Base-by-base conservation (phyloP, 2,329 filamentous ascomycete genomes). In the Coniosporium uncinatum region DNA sequence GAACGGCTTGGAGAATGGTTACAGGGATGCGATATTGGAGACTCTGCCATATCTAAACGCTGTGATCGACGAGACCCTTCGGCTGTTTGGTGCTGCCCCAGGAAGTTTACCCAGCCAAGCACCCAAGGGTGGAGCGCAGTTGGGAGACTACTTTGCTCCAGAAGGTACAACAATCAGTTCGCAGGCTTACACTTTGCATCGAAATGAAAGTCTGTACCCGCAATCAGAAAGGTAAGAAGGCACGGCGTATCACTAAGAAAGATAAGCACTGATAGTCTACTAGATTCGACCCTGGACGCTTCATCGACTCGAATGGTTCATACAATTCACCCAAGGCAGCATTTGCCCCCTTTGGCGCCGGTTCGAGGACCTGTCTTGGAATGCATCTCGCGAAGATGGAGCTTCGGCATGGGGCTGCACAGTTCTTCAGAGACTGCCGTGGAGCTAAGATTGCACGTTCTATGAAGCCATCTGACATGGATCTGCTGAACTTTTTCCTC, bases 271-370 rank as follows among this genome's bases (percentile, higher is more conserved):
- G 14, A 18, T 13, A 27, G 31, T 5, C 19, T 4, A 5, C 13
- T n/a, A 64, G 60, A 6, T 63, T 61, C 46, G 48, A 61, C 34
- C 59, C 58, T 1, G 41, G 48, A 8, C 57, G 58, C 35, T 63
- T 56, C 58, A 49, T 58, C 35, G 41, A n/a, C n/a, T n/a, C 41
- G 21, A 39, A 50, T 2, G 50, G 52, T 2, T 45, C 46, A 2
- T 52, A 54, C 0, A 44, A 53, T 1, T 53, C 50, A 3, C 58
- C 59, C 1, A 71, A 75, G 40, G 67, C 73, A 3, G 75, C 76
- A 14, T 85, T 82, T 48, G 79, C 80, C 67, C 80, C 81, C 0
- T 87, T 87, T 55, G 79, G 81, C 2, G 82, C 76, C 16, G 83
- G 83, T 0, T 78, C 81, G 0, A 67, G 82, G 19, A 81, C 83